phyloP scores from a whole-genome alignment of 2,329 filamentous ascomycete species.

The Cordyceps fumosorosea region DNA sequence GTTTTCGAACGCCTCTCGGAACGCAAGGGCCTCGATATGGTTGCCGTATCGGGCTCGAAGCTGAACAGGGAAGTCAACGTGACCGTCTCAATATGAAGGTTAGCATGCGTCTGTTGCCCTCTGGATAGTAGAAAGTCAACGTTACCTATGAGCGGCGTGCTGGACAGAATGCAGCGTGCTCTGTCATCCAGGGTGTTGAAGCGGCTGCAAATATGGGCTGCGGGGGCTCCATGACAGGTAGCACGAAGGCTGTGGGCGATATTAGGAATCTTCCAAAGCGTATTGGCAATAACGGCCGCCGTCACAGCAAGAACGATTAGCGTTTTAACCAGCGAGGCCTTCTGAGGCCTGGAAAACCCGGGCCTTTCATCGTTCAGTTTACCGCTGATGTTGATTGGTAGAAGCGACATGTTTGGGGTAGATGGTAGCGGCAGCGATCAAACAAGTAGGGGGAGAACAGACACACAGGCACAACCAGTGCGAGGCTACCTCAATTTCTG shows the following conservation, averaged over 20 bases:
- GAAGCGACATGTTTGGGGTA: not conserved
- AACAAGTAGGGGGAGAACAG: not conserved
- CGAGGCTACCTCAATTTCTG: not conserved
- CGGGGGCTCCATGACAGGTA: too few relatives aligned
- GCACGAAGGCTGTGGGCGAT: not conserved
- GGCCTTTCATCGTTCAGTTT: not conserved
- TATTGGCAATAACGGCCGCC: not conserved
- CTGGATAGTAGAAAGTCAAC: not conserved
- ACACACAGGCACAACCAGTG: not conserved
- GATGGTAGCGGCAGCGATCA: not conserved
- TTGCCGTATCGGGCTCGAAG: conserved; percentile 64
- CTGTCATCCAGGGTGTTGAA: not conserved
- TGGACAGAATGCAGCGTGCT: conserved; percentile 1
- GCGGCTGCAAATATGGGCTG: not conserved
- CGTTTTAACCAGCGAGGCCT: not conserved
- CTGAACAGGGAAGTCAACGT: conserved; percentile 78
- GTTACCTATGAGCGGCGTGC: conserved; percentile 8
- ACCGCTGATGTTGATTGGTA: not conserved
- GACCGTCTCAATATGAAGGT: conserved; percentile 57
- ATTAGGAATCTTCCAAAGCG: not conserved
- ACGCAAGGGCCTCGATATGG: conserved; percentile 67
- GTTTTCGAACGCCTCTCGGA: conserved; percentile 66
- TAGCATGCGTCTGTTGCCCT: not conserved
- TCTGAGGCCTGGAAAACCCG: not conserved
- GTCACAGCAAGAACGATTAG: not conserved